Base-by-base conservation (phyloP, 768 basidiomycete species). In the Gelatoporia subvermispora region DNA sequence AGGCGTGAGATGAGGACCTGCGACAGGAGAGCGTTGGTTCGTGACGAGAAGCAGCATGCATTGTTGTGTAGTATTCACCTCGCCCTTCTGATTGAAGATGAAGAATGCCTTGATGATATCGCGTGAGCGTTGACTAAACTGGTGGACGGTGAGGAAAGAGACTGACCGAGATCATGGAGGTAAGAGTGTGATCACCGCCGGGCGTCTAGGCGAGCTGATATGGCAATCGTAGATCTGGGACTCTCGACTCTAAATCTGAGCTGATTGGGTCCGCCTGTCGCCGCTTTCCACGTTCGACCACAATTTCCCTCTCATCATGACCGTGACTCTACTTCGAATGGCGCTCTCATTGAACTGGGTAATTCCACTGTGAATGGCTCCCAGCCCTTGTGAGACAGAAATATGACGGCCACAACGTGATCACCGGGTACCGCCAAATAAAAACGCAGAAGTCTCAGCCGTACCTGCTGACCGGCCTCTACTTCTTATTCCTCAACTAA, bases 81-180 rank as follows among this genome's bases (percentile, higher is more conserved):
- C 96, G 68, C 96, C 96, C 69, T 98, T 97, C 69, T 94, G 93
- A 65, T 97, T 99, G 77, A 97, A 96, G 50, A 97, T 92, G 69
- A 98, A 97, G 81, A 97, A 97, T 41, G 90, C 94, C 94, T 97
- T 37, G 4, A 18, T 3, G 28, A 41, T 53, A 18, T 31, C 3
- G 31, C 3, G 4, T 11, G 20, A 35, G n/a, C 7, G 43, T 35
- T 24, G n/a, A 17, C 17, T n/a, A 18, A 13, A 31, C 28, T 31
- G 13, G 28, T 31, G 23, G 35, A 37, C 21, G n/a, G 43, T 3
- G 34, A 11, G 39, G 8, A 5, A 22, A 31, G 17, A 40, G 15
- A 49, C 75, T 64, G 53, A 77, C 75, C 44, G 75, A 77, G 52
- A 77, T 77, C 75, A 77, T 77, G 61, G 52, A 25, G 40, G 48